Evolutionary conservation across 2,329 filamentous ascomycete genomes (phyloP), one percentile per base, ranked within the genome.

Genomic region (Chalaropsis ovoidea): DNA sequence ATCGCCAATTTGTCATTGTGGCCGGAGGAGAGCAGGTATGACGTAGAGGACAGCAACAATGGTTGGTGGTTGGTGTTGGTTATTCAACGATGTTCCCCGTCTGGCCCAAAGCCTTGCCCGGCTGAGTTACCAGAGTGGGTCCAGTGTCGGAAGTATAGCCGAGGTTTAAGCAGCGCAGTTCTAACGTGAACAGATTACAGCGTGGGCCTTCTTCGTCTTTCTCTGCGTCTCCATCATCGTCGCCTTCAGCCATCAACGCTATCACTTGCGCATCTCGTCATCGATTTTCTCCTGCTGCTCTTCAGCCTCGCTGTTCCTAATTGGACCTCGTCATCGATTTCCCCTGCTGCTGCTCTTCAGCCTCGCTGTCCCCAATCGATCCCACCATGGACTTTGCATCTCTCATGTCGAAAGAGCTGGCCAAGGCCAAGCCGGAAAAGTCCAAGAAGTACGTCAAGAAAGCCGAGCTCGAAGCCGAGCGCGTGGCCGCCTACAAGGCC

Each of bases 371-470:
- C 27, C 4, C 7, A 31, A 24, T 43, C 61, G 45, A n/a, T n/a
- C 8, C 68, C 73, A 80, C 68, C 70, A 99, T 99, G 94, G 92
- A 99, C 76, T 99, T 99, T 79, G 91, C 91, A 68, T 84, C 90
- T 43, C 79, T 99, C 61, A 95, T 99, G 90, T 86, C 89, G 72
- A 88, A 90, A 73, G 91, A 96, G 76, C 94, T 99, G 72, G 85
- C 89, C 72, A 95, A 94, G 75, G 81, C 86, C 70, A 90, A 90
- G 75, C 77, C 81, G 65, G 70, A 76, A 52, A 70, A 76, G 52
- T 70, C 77, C 63, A 69, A 87, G 72, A 96, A 95, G 76, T 97
- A 90, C 75, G 77, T 90, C 69, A 91, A 90, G 71, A 90, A 91
- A 70, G 86, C 88, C 70, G 93, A 99, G 70, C 74, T 90, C 70